Evolutionary conservation across 768 basidiomycete species (phyloP).

Genomic region (Termitomyces sp.): DNA sequence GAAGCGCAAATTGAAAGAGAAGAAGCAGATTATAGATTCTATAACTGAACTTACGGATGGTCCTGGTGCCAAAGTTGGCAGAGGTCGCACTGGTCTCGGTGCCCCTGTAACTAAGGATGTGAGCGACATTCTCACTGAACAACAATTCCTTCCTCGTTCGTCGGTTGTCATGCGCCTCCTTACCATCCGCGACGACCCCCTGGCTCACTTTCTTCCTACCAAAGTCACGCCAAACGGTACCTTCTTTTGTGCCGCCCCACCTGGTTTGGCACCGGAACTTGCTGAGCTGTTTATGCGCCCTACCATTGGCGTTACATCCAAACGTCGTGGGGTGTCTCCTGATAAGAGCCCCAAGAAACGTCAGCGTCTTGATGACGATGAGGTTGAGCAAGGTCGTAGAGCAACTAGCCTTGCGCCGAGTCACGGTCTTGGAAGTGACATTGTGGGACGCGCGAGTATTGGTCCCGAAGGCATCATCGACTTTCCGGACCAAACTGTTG

Average conservation of each 20-base stretch:
- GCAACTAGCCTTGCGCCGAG: constrained; percentile 61
- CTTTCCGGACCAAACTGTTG: constrained; percentile 50
- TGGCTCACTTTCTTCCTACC: constrained; percentile 81
- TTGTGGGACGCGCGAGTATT: constrained; percentile 47
- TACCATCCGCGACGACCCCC: constrained; percentile 80
- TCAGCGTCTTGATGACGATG: constrained; percentile 52
- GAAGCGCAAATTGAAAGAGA: constrained; percentile 58
- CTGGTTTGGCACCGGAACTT: constrained; percentile 78
- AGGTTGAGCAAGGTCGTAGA: constrained; percentile 68
- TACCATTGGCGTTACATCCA: constrained; percentile 39
- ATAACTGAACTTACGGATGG: constrained; percentile 78
- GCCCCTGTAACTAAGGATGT: constrained; percentile 51
- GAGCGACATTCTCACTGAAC: constrained; percentile 70
- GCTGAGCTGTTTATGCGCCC: constrained; percentile 83
- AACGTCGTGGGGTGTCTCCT: constrained; percentile 57
- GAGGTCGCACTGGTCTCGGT: constrained; percentile 49
- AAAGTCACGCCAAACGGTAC: constrained; percentile 64
- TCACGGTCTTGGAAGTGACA: constrained; percentile 48
- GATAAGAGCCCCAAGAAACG: constrained; percentile 57
- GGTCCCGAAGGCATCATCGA: constrained; percentile 56
- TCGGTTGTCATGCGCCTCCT: constrained; percentile 80
- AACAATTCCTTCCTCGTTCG: constrained; percentile 83
- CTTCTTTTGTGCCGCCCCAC: constrained; percentile 81
- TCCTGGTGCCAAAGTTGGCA: constrained; percentile 45
- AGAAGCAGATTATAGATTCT: constrained; percentile 88